Conservation (phyloP, 2,329 filamentous ascomycete species). For the Aspergillus uvarum region DNA sequence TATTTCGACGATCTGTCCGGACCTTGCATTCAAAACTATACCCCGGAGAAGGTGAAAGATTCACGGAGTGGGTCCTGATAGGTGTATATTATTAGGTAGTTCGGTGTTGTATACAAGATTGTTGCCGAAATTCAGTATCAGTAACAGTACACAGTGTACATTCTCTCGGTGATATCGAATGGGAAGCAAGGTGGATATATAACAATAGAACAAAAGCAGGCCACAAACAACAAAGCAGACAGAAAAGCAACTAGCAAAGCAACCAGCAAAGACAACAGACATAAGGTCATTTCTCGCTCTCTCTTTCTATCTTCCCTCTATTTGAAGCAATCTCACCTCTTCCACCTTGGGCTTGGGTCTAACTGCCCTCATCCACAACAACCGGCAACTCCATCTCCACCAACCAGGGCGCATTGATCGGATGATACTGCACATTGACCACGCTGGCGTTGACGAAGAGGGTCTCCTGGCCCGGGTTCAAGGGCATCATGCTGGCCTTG, state of each 20-base stretch:
- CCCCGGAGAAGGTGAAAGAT: not conserved
- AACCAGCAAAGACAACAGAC: too few species aligned
- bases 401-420: constrained; percentile 56
- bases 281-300: too few species aligned
- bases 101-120: not conserved
- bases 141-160: too few species aligned
- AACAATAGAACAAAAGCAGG: not conserved
- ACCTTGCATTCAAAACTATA: not conserved
- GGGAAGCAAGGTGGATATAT: not conserved
- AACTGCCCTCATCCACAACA: not conserved
- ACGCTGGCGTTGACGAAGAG: constrained; percentile 61
- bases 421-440: constrained; percentile 51
- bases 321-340: too few species aligned
- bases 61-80: not conserved
- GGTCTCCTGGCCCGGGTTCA: constrained; percentile 53
- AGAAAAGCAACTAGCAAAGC: not conserved
- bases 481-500: constrained; percentile 21
- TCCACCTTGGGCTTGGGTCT: too few species aligned
- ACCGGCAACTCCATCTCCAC: constrained; percentile 54
- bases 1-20: not conserved
- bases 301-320: not conserved
- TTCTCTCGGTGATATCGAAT: too few species aligned
- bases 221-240: not conserved
- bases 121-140: not conserved
- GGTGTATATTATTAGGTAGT: not conserved